phyloP scores from a whole-genome alignment of 2,329 filamentous ascomycete genomes.

The Neofusicoccum laricinum region DNA sequence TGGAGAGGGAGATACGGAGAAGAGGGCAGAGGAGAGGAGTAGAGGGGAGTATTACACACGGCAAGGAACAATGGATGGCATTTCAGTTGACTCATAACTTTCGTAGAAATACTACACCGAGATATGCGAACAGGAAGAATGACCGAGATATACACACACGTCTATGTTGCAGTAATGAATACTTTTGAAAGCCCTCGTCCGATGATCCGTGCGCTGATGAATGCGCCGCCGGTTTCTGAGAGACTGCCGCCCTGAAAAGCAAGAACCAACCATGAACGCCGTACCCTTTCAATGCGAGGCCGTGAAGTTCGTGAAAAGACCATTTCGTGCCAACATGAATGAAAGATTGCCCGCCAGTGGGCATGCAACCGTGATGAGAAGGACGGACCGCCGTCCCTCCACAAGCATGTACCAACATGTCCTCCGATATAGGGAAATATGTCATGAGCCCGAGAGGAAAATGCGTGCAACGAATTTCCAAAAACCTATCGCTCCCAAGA shows the following conservation, averaged over 20 bases:
- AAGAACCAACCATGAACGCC: background rate
- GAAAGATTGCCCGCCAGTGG: background rate
- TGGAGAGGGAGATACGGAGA: background rate
- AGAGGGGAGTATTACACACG: background rate
- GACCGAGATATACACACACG: background rate
- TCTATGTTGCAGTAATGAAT: background rate
- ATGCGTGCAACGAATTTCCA: background rate
- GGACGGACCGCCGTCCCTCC: background rate
- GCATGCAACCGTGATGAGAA: background rate
- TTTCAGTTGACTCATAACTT: background rate
- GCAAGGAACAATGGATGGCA: background rate
- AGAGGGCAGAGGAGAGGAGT: background rate
- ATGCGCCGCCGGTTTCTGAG: background rate
- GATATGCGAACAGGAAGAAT: background rate
- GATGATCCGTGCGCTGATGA: background rate
- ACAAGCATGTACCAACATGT: background rate
- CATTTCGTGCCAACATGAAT: background rate
- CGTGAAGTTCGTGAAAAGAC: constrained; percentile 2
- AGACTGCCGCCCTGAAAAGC: background rate
- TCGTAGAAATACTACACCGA: constrained; percentile 5
- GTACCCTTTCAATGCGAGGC: background rate
- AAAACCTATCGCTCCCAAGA: background rate
- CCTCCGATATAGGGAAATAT: background rate
- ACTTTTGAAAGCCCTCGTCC: background rate
- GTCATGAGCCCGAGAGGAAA: constrained; percentile 2